Percentiles rank a stretch among this genome's conserved stretches.
These are phyloP conservation scores for Apophysomyces sp. DNA, from an alignment of 371 early-diverging fungal genomes.

Conservation along the genomic window DNA sequence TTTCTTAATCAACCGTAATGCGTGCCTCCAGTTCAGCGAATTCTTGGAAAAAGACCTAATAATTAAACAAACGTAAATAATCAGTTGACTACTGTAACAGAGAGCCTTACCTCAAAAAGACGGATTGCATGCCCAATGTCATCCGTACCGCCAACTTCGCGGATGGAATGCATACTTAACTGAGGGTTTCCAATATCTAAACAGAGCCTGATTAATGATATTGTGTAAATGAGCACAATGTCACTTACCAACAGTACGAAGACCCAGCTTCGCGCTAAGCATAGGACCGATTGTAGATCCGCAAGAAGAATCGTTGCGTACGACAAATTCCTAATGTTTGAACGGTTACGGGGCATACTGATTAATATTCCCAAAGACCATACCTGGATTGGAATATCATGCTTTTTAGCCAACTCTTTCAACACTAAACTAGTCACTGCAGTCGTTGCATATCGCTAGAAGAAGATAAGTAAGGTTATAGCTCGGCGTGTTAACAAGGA, in stretches of 20 bases:
- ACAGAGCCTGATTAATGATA: not conserved
- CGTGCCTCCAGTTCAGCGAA: conserved; percentile 20
- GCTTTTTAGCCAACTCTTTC: conserved; percentile 75
- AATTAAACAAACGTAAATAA: not conserved
- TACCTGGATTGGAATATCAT: conserved; percentile 80
- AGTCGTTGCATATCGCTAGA: conserved; percentile 90
- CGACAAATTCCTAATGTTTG: conserved; percentile 76
- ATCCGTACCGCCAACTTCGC: conserved; percentile 91
- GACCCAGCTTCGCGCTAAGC: conserved; percentile 91
- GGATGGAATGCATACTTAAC: conserved; percentile 95
- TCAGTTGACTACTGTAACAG: not conserved
- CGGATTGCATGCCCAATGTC: conserved; percentile 85
- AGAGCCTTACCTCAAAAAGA: conserved; percentile 67
- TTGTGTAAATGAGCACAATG: not conserved
- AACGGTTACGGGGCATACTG: not conserved
- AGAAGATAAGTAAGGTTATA: not conserved
- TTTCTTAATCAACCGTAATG: conserved; percentile 20
- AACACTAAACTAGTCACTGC: conserved; percentile 82
- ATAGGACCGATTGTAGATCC: conserved; percentile 98
- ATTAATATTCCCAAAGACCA: not conserved
- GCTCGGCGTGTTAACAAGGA: not conserved
- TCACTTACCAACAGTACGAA: conserved; percentile 84
- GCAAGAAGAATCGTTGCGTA: conserved; percentile 92
- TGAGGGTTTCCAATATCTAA: conserved; percentile 95
- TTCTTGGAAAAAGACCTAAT: conserved; percentile 24